These are phyloP conservation scores for Iris pallida DNA, from an alignment of 116 monocot genomes.

Conservation along the genomic window DNA sequence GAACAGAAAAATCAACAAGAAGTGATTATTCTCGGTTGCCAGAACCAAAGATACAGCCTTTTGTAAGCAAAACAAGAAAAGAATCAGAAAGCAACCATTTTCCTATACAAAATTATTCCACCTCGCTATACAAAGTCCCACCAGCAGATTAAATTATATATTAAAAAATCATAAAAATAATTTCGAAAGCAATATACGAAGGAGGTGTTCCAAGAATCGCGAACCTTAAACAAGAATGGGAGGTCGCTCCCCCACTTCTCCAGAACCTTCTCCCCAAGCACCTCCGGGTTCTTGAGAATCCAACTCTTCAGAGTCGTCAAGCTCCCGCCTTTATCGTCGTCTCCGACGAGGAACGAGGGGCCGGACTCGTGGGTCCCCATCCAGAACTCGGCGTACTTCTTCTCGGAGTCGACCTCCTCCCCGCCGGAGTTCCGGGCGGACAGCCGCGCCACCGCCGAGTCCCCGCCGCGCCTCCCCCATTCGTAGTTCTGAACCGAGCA, in stretches of 20 bases:
- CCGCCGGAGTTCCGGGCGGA: slow-evolving; percentile 31
- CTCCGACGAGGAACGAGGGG: slow-evolving; percentile 39
- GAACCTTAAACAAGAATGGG: slow-evolving; percentile 85
- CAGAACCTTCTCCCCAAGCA: slow-evolving; percentile 44
- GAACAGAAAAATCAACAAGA: no score
- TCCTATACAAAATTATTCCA: no score
- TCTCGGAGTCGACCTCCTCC: slow-evolving; percentile 20
- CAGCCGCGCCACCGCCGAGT: slow-evolving; percentile 55
- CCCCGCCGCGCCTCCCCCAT: slow-evolving; percentile 57
- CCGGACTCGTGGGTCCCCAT: slow-evolving; percentile 91
- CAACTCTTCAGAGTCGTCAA: slow-evolving; percentile 37
- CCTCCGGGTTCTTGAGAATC: slow-evolving; percentile 47
- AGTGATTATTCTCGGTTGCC: no score
- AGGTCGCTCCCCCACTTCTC: slow-evolving; percentile 60
- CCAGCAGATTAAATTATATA: no score
- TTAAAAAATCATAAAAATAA: no score
- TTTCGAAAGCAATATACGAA: no score
- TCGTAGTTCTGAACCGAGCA: slow-evolving; percentile 82
- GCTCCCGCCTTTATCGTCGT: neutral
- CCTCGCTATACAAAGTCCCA: no score
- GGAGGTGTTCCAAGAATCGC: neutral
- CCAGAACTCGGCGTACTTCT: slow-evolving; percentile 91
- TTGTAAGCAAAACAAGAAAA: no score
- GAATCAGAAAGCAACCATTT: no score
- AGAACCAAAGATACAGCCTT: no score